phyloP scores from a whole-genome alignment of 768 basidiomycete species.

The Pleurotus cornucopiae region DNA sequence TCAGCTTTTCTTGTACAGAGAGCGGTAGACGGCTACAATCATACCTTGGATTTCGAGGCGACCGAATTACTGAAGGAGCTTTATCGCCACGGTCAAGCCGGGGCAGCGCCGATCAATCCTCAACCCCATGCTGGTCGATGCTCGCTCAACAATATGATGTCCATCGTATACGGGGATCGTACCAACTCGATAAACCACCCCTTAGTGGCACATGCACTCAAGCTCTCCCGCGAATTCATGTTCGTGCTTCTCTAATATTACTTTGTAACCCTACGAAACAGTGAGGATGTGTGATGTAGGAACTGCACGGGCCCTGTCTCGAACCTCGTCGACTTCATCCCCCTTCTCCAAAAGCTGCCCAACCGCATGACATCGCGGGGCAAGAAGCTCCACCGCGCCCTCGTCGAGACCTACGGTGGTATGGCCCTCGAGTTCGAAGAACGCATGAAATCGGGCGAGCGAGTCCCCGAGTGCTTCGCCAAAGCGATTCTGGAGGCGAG shows the following conservation, averaged over 20 bases:
- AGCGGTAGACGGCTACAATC: constrained; percentile 30
- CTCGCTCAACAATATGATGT: constrained; percentile 41
- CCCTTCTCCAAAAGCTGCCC: constrained; percentile 35
- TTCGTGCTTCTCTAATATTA: constrained; percentile 16
- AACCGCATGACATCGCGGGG: constrained; percentile 32
- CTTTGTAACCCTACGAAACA: not conserved
- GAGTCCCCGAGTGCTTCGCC: constrained; percentile 39
- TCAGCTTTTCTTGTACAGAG: constrained; percentile 24
- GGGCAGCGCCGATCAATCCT: constrained; percentile 31
- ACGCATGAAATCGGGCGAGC: constrained; percentile 30
- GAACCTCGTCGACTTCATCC: constrained; percentile 43
- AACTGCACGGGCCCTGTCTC: constrained; percentile 40
- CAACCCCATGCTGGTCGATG: constrained; percentile 33
- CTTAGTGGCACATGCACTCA: constrained; percentile 29
- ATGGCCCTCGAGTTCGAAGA: constrained; percentile 32
- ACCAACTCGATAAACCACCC: constrained; percentile 34
- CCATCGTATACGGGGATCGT: constrained; percentile 36
- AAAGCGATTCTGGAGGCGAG: constrained; percentile 30
- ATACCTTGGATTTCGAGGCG: constrained; percentile 34
- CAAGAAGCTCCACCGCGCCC: constrained; percentile 30
- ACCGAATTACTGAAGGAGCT: constrained; percentile 32
- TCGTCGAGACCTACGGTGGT: constrained; percentile 33
- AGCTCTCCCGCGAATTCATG: constrained; percentile 41
- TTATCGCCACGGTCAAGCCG: constrained; percentile 27
- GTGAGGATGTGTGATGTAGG: constrained; percentile 10